Conservation (phyloP, 2,329 filamentous ascomycete genomes). For the Penicillium vulpinum region DNA sequence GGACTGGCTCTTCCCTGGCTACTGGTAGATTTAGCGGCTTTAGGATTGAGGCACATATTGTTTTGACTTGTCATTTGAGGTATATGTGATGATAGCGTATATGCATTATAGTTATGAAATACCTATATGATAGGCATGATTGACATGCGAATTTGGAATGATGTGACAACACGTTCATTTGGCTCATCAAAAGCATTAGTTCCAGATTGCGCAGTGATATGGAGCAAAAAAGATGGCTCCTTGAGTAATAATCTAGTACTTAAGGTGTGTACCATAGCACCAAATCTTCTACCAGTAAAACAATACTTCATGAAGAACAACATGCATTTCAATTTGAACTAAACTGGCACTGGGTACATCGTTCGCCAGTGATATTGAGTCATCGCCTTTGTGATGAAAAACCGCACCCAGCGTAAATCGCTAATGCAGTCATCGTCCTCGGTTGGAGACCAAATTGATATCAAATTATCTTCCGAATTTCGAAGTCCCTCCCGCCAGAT, state of each 20-base stretch:
- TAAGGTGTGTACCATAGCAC: background rate
- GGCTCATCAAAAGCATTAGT: background rate
- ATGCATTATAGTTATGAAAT: slow-evolving; percentile 7
- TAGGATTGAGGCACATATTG: background rate
- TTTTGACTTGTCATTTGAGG: background rate
- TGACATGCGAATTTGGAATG: background rate
- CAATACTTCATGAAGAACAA: too few relatives aligned
- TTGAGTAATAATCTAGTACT: background rate
- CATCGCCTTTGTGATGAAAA: background rate
- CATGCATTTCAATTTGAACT: background rate
- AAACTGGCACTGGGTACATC: background rate
- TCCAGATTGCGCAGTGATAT: background rate
- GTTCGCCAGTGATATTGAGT: background rate
- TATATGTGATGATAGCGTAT: background rate
- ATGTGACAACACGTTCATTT: background rate
- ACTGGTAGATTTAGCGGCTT: slow-evolving; percentile 49
- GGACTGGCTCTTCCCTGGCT: slow-evolving; percentile 83
- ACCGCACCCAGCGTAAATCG: background rate
- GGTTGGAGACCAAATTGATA: background rate
- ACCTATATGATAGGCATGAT: background rate
- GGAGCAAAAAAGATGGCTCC: background rate
- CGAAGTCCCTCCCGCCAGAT: too few relatives aligned
- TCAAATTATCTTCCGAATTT: background rate
- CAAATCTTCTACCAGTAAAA: background rate
- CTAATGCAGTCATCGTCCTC: background rate